Evolutionary conservation across 2,329 filamentous ascomycete species (phyloP).

Genomic region (Raffaelea arxii): DNA sequence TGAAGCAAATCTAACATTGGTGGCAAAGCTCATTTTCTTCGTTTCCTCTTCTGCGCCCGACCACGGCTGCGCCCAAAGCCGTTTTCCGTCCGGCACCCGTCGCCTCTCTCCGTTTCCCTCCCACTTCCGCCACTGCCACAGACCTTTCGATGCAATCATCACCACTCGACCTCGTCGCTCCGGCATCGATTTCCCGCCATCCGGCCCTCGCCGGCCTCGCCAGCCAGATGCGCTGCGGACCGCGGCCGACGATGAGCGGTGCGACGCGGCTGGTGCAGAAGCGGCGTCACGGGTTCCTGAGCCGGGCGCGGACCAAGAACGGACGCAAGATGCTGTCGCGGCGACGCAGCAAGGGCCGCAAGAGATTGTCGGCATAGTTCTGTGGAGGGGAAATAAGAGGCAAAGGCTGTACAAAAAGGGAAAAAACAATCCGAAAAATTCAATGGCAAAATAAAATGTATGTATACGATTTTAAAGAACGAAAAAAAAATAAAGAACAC

Average conservation of each 20-base stretch:
- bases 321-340: constrained; percentile 43
- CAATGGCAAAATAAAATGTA: neutral
- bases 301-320: constrained; percentile 36
- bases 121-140: constrained; percentile 4
- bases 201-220: constrained; percentile 35
- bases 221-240: constrained; percentile 46
- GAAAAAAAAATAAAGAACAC: neutral
- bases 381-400: neutral
- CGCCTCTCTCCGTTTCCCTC: constrained; percentile 20
- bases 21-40: neutral
- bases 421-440: neutral
- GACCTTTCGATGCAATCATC: too few species aligned
- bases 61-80: constrained; percentile 12
- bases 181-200: constrained; percentile 37
- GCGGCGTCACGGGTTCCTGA: constrained; percentile 48
- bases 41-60: constrained; percentile 16
- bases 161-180: constrained; percentile 41
- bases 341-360: constrained; percentile 43
- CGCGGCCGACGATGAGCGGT: constrained; percentile 46
- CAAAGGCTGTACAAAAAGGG: neutral
- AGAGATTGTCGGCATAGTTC: constrained; percentile 26
- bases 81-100: constrained; percentile 6
- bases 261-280: constrained; percentile 48
- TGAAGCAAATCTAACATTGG: neutral
- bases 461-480: neutral